Conservation (phyloP, 768 basidiomycete species). For the Rhizopogon sp. region DNA sequence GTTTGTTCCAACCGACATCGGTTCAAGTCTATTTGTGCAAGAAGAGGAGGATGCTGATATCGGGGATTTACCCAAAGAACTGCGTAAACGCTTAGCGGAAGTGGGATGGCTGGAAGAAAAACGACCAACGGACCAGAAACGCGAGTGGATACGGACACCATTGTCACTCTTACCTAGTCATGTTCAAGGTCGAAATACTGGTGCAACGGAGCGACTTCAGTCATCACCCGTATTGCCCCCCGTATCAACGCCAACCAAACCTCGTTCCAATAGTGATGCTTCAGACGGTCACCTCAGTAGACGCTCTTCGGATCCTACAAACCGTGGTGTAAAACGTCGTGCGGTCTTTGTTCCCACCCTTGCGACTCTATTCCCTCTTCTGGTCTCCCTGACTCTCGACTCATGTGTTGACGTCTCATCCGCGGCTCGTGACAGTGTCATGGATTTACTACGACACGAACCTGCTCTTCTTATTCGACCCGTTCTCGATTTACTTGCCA, state of each 20-base stretch:
- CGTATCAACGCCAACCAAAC: constrained; percentile 28
- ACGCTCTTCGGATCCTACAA: constrained; percentile 31
- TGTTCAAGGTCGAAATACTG: constrained; percentile 49
- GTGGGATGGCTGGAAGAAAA: constrained; percentile 73
- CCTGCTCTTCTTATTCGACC: constrained; percentile 62
- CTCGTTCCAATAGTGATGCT: constrained; percentile 14
- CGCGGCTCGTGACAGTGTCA: constrained; percentile 49
- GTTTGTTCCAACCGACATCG: constrained; percentile 74
- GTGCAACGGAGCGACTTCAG: constrained; percentile 21
- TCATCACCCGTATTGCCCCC: constrained; percentile 29
- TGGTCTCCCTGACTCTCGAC: constrained; percentile 52
- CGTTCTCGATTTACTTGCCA: constrained; percentile 53
- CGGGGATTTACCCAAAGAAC: constrained; percentile 55
- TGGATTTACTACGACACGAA: constrained; percentile 73
- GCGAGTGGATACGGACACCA: constrained; percentile 58
- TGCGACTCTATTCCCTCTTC: constrained; percentile 45
- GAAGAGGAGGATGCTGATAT: constrained; percentile 49
- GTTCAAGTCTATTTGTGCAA: constrained; percentile 52
- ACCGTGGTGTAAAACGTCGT: constrained; percentile 51
- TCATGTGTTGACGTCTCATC: constrained; percentile 47
- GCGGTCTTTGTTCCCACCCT: constrained; percentile 65
- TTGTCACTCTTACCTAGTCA: constrained; percentile 58
- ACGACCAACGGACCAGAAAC: constrained; percentile 46
- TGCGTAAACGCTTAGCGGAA: constrained; percentile 61
- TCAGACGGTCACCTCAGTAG: constrained; percentile 36